A percentile compares a stretch with the other conserved stretches of the same genome.
Conservation (phyloP, 2,329 filamentous ascomycete genomes). For the Stagonosporopsis cucurbitacearum region DNA sequence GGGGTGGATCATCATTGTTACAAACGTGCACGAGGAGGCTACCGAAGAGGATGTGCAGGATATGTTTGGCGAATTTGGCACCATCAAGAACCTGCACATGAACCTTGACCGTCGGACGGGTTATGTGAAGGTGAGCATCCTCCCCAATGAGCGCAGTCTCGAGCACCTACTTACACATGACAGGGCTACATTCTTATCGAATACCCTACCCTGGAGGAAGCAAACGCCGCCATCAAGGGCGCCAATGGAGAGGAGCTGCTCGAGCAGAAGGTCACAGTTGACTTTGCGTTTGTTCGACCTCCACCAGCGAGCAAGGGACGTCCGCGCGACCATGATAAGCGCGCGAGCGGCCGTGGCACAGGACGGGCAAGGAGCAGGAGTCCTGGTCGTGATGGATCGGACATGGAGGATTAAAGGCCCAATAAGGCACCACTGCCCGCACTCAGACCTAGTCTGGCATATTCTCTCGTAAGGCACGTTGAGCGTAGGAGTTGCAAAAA, state of each 20-base stretch:
- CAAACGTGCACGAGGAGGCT: constrained; percentile 86
- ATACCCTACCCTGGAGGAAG: constrained; percentile 79
- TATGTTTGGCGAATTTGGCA: constrained; percentile 81
- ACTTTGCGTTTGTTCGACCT: constrained; percentile 85
- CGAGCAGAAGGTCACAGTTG: constrained; percentile 80
- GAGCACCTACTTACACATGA: constrained; percentile 9
- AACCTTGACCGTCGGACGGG: constrained; percentile 83
- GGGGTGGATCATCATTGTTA: constrained; percentile 87
- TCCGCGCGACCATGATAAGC: constrained; percentile 41
- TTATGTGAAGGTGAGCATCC: constrained; percentile 75
- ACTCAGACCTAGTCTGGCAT: neutral
- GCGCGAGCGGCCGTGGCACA: constrained; percentile 40
- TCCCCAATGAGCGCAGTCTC: neutral
- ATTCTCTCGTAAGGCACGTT: neutral
- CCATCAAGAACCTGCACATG: constrained; percentile 86
- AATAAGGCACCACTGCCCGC: neutral
- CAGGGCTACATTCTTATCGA: constrained; percentile 87
- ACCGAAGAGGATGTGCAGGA: constrained; percentile 84
- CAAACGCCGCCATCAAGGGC: constrained; percentile 80
- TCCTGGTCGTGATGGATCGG: constrained; percentile 49
- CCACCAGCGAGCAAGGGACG: constrained; percentile 64
- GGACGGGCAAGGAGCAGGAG: constrained; percentile 53
- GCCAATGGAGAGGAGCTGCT: constrained; percentile 79
- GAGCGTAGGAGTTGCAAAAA: neutral
- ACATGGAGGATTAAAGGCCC: constrained; percentile 36